Base-by-base conservation (phyloP, 768 basidiomycete genomes). In the Termitomyces sp. region DNA sequence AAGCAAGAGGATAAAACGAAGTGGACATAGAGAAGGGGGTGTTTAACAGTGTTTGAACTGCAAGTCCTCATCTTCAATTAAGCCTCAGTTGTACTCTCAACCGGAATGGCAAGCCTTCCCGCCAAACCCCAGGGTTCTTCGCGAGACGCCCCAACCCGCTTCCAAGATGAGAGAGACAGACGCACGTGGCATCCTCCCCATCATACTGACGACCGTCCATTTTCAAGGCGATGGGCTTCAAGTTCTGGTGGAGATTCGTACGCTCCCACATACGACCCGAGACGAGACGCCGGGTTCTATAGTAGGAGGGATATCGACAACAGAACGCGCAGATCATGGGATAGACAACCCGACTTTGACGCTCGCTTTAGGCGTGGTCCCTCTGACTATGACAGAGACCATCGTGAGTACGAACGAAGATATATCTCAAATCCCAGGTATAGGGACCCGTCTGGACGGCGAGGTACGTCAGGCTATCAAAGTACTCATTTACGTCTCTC, bases 1-100 rank as follows among this genome's bases (percentile, higher is more conserved):
- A 89, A 2, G 95, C 95, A 46, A 98, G 78, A 5, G 95, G 94
- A 68, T 93, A 85, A 56, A 92, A 77, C 50, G 77, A 75, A 32
- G 79, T 72, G 1, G 77, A 72, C 81, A 84, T 82, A 44, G 22
- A 37, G 36, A 43, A 40, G 24, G 24, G 44, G 34, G 6, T 51
- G 48, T 65, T 63, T 65, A 46, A 47, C 22, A 5, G 27, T 65
- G 43, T 65, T 65, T 53, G 46, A 39, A 30, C 30, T 30, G n/a
- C 37, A 52, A 52, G 51, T 26, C 36, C 8, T 37, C 49, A n/a
- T 26, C 24, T 53, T 20, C 16, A 30, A n/a, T n/a, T n/a, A n/a
- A 30, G 18, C 10, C 24, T 51, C 36, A 30, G 4, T 30, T 4
- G 30, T 7, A 36, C n/a, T n/a, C 27, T n/a, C 43, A 56, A 37